Percentiles rank a stretch among this genome's conserved stretches.
These are phyloP conservation scores for Aegilops sharonensis DNA, from an alignment of 176 grass and related monocot genomes.

Conservation along the genomic window DNA sequence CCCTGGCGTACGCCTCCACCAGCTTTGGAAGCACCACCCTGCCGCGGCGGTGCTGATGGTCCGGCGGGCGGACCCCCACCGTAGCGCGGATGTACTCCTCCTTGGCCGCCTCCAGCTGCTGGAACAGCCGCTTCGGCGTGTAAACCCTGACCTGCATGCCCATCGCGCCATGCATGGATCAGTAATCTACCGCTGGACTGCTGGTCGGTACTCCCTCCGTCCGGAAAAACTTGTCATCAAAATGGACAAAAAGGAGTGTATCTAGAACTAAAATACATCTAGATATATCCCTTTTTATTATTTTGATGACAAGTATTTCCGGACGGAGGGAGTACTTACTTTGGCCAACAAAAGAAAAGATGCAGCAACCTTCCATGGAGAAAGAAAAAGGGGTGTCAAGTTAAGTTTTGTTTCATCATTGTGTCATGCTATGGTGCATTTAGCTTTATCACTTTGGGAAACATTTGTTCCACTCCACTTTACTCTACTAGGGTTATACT, in stretches of 20 bases:
- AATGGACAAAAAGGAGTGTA: too few species aligned
- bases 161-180: neutral
- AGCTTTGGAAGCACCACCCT: conserved; percentile 79
- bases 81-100: conserved; percentile 92
- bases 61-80: conserved; percentile 53
- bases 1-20: conserved; percentile 74
- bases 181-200: neutral
- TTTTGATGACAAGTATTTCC: too few species aligned
- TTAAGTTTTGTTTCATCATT: conserved; percentile 43
- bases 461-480: conserved; percentile 5
- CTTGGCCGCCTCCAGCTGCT: conserved; percentile 84
- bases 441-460: conserved; percentile 39
- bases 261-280: too few species aligned
- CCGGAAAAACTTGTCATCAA: too few species aligned
- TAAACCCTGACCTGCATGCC: conserved; percentile 73
- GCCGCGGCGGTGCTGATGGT: conserved; percentile 25
- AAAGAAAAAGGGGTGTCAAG: conserved; percentile 18
- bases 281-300: too few species aligned
- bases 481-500: neutral
- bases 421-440: conserved; percentile 7
- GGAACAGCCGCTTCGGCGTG: conserved; percentile 64
- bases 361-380: conserved; percentile 25
- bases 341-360: conserved; percentile 11
- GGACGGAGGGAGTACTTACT: neutral
- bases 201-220: neutral